Evolutionary conservation across 371 early-diverging fungal species (phyloP).

Genomic region (Mucor plumbeus): DNA sequence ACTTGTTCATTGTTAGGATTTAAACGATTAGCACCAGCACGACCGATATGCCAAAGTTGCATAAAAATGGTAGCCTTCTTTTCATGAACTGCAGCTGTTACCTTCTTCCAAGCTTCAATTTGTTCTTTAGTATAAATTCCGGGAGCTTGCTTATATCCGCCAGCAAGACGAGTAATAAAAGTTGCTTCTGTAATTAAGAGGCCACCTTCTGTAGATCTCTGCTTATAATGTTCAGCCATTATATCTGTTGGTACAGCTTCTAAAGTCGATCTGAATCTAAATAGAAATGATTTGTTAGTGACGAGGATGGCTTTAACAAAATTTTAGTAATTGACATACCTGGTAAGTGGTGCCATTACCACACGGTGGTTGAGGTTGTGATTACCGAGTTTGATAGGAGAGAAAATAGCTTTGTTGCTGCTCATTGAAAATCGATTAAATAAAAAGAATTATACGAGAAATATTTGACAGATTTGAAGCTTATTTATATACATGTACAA

Average conservation of each 20-base stretch:
- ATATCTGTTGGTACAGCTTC: constrained; percentile 44
- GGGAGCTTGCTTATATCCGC: constrained; percentile 34
- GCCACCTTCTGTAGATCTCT: constrained; percentile 51
- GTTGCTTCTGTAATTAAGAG: constrained; percentile 58
- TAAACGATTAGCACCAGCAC: constrained; percentile 15
- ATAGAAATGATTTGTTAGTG: too few relatives aligned
- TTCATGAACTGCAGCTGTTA: constrained; percentile 55
- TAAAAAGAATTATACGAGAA: background rate
- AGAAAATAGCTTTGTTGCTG: constrained; percentile 1
- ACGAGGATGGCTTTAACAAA: too few relatives aligned
- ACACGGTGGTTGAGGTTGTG: constrained; percentile 53
- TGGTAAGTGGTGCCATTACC: constrained; percentile 60
- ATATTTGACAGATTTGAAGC: background rate
- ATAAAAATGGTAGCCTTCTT: constrained; percentile 51
- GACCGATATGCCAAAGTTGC: constrained; percentile 58
- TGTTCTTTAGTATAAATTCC: constrained; percentile 49
- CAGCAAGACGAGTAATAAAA: constrained; percentile 38
- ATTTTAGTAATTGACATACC: too few relatives aligned
- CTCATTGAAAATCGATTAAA: background rate
- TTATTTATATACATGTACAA: background rate
- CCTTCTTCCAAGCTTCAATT: constrained; percentile 52
- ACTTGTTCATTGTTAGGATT: constrained; percentile 5
- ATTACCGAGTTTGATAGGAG: constrained; percentile 24
- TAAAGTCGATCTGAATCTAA: constrained; percentile 20
- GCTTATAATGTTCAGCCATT: constrained; percentile 52